A percentile compares a stretch with the other conserved stretches of the same genome.
Conservation (phyloP, 768 basidiomycete species). For the Tylopilus sp. region DNA sequence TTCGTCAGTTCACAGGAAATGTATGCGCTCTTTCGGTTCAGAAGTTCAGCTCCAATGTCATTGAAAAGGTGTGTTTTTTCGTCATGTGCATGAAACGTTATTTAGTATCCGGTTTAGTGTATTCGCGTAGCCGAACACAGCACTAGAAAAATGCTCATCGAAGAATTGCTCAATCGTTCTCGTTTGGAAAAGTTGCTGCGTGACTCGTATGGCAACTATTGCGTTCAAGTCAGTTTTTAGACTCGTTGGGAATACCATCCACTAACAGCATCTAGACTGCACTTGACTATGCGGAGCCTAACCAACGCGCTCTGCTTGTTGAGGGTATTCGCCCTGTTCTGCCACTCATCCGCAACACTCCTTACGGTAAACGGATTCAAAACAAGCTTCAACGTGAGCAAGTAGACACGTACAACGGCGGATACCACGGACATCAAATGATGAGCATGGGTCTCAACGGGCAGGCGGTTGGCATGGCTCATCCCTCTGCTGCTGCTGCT, state of each 20-base stretch:
- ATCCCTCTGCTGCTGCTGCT: conserved; percentile 38
- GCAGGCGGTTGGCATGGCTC: conserved; percentile 48
- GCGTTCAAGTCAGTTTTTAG: conserved; percentile 65
- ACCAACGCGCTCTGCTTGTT: conserved; percentile 86
- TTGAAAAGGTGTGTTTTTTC: conserved; percentile 72
- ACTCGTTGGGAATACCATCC: conserved; percentile 1
- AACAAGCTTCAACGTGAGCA: conserved; percentile 97
- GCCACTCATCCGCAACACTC: conserved; percentile 97
- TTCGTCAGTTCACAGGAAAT: conserved; percentile 96
- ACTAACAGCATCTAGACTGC: conserved; percentile 65
- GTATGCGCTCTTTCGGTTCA: conserved; percentile 97
- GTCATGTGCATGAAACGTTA: neutral
- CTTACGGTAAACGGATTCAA: conserved; percentile 98
- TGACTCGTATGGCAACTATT: conserved; percentile 96
- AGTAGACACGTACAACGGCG: conserved; percentile 58
- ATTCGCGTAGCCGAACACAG: conserved; percentile 94
- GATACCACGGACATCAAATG: conserved; percentile 61
- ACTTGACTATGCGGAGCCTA: conserved; percentile 95
- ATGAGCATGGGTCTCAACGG: conserved; percentile 53
- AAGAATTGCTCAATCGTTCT: conserved; percentile 91
- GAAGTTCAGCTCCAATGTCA: conserved; percentile 99
- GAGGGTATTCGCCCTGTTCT: conserved; percentile 98
- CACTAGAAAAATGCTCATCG: conserved; percentile 91
- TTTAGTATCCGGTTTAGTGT: conserved; percentile 39
- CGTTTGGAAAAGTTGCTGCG: conserved; percentile 93